phyloP scores from a whole-genome alignment of 306 rosid genomes.

The Prunus dulcis region DNA sequence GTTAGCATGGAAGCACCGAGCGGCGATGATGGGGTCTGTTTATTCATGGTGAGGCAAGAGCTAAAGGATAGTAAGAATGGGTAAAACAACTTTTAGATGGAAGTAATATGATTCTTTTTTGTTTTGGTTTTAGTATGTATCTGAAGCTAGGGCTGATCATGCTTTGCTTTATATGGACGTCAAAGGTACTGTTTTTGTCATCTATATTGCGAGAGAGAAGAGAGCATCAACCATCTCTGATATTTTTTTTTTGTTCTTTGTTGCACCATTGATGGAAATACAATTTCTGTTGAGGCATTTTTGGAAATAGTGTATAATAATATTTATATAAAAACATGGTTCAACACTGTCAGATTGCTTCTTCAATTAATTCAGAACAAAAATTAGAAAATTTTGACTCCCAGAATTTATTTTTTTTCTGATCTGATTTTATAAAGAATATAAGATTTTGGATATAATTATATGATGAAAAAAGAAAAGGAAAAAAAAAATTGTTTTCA shows the following conservation, averaged over 20 bases:
- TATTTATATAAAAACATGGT: not conserved
- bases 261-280: constrained; percentile 29
- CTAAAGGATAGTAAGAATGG: not conserved
- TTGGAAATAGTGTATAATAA: constrained; percentile 10
- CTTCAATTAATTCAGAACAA: no score
- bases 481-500: no score
- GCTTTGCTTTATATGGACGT: constrained; percentile 6
- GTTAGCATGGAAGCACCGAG: not conserved
- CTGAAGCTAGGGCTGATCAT: constrained; percentile 29
- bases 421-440: not conserved
- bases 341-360: no score
- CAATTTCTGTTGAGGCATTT: constrained; percentile 38
- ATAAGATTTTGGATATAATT: not conserved
- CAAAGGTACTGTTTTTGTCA: constrained; percentile 29
- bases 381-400: not conserved
- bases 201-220: constrained; percentile 40
- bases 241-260: constrained; percentile 21
- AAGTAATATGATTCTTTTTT: constrained; percentile 29
- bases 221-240: constrained; percentile 23
- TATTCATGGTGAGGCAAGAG: not conserved
- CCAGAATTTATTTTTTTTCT: not conserved
- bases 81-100: constrained; percentile 31
- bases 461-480: no score
- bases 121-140: constrained; percentile 21
- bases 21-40: not conserved